A percentile compares a stretch with the other conserved stretches of the same genome.
Conservation (phyloP, 164 flowering plant genomes). For the Buxus sempervirens region DNA sequence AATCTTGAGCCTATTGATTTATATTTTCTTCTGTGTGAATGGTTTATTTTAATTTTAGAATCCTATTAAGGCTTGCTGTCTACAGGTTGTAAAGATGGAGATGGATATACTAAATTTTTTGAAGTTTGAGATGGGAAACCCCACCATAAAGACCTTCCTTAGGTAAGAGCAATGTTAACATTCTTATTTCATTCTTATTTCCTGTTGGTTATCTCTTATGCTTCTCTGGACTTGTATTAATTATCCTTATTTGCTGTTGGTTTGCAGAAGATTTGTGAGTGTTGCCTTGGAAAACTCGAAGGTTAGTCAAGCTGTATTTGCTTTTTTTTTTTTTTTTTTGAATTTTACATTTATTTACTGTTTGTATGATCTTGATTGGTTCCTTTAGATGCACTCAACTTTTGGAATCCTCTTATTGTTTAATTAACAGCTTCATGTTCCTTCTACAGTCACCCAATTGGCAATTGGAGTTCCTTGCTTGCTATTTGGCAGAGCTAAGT, state of each 20-base stretch:
- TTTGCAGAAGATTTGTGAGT: conserved; percentile 52
- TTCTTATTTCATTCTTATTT: neutral
- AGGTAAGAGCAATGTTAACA: conserved; percentile 30
- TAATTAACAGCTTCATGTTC: neutral
- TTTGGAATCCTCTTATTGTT: neutral
- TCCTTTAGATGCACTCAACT: neutral
- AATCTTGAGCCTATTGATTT: neutral
- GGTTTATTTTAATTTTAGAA: neutral
- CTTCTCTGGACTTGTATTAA: conserved; percentile 9
- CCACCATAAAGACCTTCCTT: conserved; percentile 63
- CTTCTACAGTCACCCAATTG: conserved; percentile 47
- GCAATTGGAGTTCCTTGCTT: conserved; percentile 67
- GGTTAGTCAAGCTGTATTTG: conserved; percentile 26
- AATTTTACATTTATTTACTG: neutral
- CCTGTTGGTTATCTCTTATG: neutral
- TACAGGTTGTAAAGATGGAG: conserved; percentile 66
- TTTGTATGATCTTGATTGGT: neutral
- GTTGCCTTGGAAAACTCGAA: conserved; percentile 45
- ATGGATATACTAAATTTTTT: conserved; percentile 47
- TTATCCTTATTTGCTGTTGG: conserved; percentile 1
- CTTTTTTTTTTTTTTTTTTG: neutral
- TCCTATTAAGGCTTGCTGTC: neutral
- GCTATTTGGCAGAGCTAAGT: conserved; percentile 77
- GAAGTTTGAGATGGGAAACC: conserved; percentile 60
- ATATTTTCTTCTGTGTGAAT: neutral